Percentiles rank a stretch among this genome's conserved stretches.
phyloP scores from a whole-genome alignment of 2,329 filamentous ascomycete genomes.

The Fusarium sp. region DNA sequence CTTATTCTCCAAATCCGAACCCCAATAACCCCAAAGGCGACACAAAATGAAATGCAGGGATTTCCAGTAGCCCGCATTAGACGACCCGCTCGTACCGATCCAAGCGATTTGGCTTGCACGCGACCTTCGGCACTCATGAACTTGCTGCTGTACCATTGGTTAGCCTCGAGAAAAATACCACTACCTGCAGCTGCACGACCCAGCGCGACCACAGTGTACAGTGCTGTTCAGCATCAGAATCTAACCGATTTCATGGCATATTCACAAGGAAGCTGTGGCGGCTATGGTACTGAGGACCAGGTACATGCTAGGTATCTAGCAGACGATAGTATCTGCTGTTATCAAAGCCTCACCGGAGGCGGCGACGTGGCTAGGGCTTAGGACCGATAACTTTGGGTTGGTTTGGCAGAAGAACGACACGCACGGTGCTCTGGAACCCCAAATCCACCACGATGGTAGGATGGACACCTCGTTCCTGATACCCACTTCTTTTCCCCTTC shows the following conservation, averaged over 20 bases:
- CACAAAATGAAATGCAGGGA: conserved; percentile 44
- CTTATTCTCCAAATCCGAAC: conserved; percentile 22
- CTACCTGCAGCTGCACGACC: background rate
- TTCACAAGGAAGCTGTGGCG: background rate
- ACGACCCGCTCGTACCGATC: conserved; percentile 42
- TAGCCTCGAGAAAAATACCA: conserved; percentile 6
- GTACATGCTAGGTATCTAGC: background rate
- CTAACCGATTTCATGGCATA: background rate
- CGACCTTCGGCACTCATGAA: conserved; percentile 44
- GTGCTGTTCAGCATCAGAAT: background rate
- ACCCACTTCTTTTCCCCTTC: conserved; percentile 37
- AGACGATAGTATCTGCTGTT: conserved; percentile 14
- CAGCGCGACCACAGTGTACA: conserved; percentile 5
- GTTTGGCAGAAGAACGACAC: conserved; percentile 27
- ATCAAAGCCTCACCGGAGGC: conserved; percentile 32
- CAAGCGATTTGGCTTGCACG: conserved; percentile 45
- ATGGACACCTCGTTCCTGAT: conserved; percentile 32
- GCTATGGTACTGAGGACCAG: background rate
- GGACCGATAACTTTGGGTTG: conserved; percentile 35
- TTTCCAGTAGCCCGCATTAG: conserved; percentile 36
- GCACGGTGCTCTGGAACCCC: conserved; percentile 22
- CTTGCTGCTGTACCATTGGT: conserved; percentile 16
- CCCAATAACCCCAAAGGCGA: conserved; percentile 30
- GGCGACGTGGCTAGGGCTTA: conserved; percentile 34
- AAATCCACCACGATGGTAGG: conserved; percentile 31